Conservation (phyloP, 305 asterid genomes). For the Fraxinus velutina region DNA sequence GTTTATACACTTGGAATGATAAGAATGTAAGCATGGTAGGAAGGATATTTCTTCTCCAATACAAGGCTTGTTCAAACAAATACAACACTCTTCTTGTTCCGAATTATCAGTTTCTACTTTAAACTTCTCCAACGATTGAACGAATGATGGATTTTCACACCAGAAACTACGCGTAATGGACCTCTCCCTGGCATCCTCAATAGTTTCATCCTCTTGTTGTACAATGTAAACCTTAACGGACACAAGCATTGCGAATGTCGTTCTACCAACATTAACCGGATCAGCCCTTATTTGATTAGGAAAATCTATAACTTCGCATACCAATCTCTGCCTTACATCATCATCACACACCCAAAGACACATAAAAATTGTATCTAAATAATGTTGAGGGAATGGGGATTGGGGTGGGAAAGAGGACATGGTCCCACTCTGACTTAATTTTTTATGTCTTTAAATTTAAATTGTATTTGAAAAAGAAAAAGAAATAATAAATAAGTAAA, state of each 20-base stretch:
- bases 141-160: background rate
- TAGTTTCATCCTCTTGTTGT: background rate
- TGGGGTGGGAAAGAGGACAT: background rate
- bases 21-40: background rate
- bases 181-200: background rate
- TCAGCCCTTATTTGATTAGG: background rate
- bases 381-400: background rate
- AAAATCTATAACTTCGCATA: background rate
- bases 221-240: background rate
- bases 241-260: background rate
- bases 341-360: background rate
- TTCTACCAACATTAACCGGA: background rate
- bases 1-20: background rate
- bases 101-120: background rate
- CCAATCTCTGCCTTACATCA: background rate
- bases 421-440: background rate
- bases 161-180: background rate
- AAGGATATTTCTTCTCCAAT: background rate
- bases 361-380: background rate
- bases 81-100: background rate
- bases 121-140: background rate
- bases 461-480: background rate
- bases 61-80: background rate
- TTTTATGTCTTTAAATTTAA: background rate
- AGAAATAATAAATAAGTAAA: background rate